These are phyloP conservation scores for Amanita subjunquillea DNA, from an alignment of 768 basidiomycete genomes.

Conservation along the genomic window DNA sequence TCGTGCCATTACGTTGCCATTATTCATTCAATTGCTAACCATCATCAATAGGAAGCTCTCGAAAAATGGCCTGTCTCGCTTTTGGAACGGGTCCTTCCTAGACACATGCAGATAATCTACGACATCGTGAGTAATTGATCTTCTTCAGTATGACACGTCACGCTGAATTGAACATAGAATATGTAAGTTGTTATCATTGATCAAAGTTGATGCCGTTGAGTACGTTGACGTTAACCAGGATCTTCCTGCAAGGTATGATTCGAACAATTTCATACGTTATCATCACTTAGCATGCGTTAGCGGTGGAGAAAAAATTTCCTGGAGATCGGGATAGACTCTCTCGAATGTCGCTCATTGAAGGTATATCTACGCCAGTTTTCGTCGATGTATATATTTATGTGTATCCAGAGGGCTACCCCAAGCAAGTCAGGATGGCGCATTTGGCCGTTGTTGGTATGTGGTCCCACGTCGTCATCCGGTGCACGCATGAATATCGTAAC, in stretches of 20 bases:
- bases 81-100: constrained; percentile 74
- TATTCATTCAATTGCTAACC: not conserved
- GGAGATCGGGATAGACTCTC: constrained; percentile 70
- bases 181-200: constrained; percentile 23
- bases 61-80: constrained; percentile 92
- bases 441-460: constrained; percentile 70
- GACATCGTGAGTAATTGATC: constrained; percentile 53
- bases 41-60: constrained; percentile 49
- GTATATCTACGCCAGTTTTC: constrained; percentile 19
- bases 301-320: constrained; percentile 86
- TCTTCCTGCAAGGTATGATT: constrained; percentile 58
- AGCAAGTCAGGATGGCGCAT: constrained; percentile 86
- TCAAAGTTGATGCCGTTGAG: not conserved
- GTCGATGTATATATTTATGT: not conserved
- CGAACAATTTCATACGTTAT: not conserved
- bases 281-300: constrained; percentile 19
- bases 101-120: constrained; percentile 88
- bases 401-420: constrained; percentile 67
- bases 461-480: not conserved
- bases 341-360: constrained; percentile 91
- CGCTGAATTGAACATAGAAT: constrained; percentile 25
- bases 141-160: not conserved
- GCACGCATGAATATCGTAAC: not conserved
- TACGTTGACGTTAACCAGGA: constrained; percentile 17
- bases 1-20: constrained; percentile 15